Evolutionary conservation across 2,329 filamentous ascomycete genomes (phyloP), one percentile per base, ranked within the genome.

Genomic region (Aspergillus quadricinctus): DNA sequence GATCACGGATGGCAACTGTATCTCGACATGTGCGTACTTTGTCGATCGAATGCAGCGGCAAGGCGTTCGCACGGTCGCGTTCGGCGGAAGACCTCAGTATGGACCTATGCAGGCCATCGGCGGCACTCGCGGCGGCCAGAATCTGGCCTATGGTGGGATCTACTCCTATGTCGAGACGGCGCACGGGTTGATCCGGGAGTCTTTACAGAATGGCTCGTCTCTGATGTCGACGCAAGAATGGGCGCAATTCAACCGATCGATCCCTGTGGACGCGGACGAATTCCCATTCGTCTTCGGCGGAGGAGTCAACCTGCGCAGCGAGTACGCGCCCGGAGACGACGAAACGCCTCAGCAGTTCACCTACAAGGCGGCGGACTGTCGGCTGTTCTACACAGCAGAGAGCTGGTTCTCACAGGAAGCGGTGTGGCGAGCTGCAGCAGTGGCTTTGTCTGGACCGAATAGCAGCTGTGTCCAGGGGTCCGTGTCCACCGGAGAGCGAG

Each of bases 51-150:
- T 87, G 75, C 77, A 78, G 6, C 74, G 77, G 55, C 76, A 75
- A 31, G 79, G 80, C 23, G 80, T 88, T 2, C 81, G 80, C 60
- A 81, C 81, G 37, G 77, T 88, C 48, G 77, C 78, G 1, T 74
- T 86, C 25, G 86, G 87, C 9, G 87, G 87, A 1, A 80, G 83
- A 1, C 81, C 86, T 0, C 71, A 73, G 10, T 64, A 75, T 0
- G 74, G 72, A 3, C 79, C 81, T 0, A 88, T 87, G 75, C 84
- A 88, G 73, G 80, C 78, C 4, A 77, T 87, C 19, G 85, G 86
- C n/a, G 87, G 86, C n/a, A 80, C 84, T 49, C 85, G 87, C 64
- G 87, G 86, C 31, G 63, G 64, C 41, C 62, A 67, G 56, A 66
- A 46, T 8, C 43, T 76, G 2, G 55, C 72, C 5, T 56, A 57